A percentile compares a stretch with the other conserved stretches of the same genome.
phyloP scores from a whole-genome alignment of 2,329 filamentous ascomycete genomes.

The Fusarium nisikadoi region DNA sequence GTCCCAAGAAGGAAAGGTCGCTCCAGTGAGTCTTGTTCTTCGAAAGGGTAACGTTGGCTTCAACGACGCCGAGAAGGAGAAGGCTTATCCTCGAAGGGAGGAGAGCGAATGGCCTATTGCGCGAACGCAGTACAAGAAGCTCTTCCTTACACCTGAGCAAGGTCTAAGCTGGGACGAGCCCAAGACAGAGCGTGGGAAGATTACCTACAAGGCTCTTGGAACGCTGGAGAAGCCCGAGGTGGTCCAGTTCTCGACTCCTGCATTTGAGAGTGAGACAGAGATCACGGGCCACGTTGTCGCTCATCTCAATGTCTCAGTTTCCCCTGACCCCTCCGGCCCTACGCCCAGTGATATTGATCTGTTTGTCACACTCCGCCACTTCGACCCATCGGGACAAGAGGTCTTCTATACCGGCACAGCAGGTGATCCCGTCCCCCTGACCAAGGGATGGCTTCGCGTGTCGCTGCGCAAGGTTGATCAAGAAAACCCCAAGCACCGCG shows the following conservation, averaged over 20 bases:
- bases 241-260: constrained; percentile 66
- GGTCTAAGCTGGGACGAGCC: constrained; percentile 46
- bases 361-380: constrained; percentile 71
- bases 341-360: constrained; percentile 67
- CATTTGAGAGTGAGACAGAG: constrained; percentile 72
- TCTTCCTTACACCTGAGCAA: constrained; percentile 63
- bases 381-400: constrained; percentile 64
- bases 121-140: constrained; percentile 71
- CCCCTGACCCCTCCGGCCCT: constrained; percentile 57
- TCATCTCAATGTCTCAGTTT: constrained; percentile 72
- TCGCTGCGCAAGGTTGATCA: constrained; percentile 65
- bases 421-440: constrained; percentile 70
- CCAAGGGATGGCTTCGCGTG: constrained; percentile 72
- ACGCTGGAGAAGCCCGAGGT: constrained; percentile 63
- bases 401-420: constrained; percentile 73
- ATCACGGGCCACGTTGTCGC: constrained; percentile 75
- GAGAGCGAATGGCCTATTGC: constrained; percentile 76
- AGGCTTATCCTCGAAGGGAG: constrained; percentile 61
- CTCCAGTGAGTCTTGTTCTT: constrained; percentile 69
- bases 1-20: constrained; percentile 65
- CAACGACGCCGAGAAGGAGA: constrained; percentile 71
- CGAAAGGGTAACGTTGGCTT: constrained; percentile 74
- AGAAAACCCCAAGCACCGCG: constrained; percentile 61
- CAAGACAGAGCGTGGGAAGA: constrained; percentile 47
- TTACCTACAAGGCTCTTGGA: constrained; percentile 70